A percentile compares a stretch with the other conserved stretches of the same genome.
Conservation (phyloP, 129 eudicot genomes). For the Centrapalus pauciflorus region DNA sequence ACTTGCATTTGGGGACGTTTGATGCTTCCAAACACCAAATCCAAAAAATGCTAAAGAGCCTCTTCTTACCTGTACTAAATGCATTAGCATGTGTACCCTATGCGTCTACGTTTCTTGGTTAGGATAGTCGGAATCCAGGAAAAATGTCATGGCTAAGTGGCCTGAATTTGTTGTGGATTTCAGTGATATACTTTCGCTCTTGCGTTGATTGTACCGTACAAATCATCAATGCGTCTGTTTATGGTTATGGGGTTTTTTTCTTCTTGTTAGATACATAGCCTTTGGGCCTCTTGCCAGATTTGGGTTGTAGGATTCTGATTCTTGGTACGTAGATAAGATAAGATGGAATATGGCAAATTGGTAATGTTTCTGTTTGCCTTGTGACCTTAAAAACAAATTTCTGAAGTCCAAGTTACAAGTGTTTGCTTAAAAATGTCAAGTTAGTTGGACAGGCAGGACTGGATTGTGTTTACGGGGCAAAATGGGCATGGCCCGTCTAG, state of each 20-base stretch:
- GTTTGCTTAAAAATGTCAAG: too few species aligned
- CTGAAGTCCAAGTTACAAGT: too few species aligned
- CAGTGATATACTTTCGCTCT: background rate
- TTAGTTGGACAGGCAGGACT: too few species aligned
- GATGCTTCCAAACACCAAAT: conserved; percentile 12
- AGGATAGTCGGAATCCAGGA: background rate
- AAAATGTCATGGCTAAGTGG: background rate
- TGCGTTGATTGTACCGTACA: conserved; percentile 19
- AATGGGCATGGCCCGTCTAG: too few species aligned
- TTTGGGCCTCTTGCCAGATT: conserved; percentile 18
- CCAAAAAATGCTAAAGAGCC: background rate
- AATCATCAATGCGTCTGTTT: conserved; percentile 7
- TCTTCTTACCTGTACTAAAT: conserved; percentile 3
- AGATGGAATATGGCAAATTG: conserved; percentile 28
- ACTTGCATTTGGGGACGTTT: conserved; percentile 18
- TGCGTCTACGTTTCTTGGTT: too few species aligned
- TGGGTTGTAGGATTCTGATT: conserved; percentile 32
- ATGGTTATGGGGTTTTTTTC: background rate
- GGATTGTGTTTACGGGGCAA: too few species aligned
- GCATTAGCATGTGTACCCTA: conserved; percentile 11
- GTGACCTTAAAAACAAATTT: background rate
- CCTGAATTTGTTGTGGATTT: background rate
- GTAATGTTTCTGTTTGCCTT: conserved; percentile 15
- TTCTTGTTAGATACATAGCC: too few species aligned
- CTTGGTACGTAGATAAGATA: conserved; percentile 17